These are phyloP conservation scores for Diaporthe sp. DNA, from an alignment of 2,329 filamentous ascomycete species.

Conservation along the genomic window DNA sequence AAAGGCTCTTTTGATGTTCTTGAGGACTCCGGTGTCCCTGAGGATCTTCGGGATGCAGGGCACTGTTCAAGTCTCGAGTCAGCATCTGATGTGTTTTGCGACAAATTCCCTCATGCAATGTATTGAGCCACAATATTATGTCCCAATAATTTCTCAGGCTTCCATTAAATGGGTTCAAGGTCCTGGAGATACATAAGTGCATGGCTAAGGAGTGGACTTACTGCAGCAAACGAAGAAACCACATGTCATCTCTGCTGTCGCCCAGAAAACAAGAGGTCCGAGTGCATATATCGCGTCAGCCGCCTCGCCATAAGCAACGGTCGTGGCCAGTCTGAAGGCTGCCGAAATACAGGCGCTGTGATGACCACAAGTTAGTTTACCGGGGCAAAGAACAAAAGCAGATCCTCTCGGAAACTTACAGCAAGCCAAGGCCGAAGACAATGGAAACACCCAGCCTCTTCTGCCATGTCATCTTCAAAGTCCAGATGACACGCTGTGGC, in stretches of 20 bases:
- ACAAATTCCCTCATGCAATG: background rate
- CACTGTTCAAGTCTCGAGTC: background rate
- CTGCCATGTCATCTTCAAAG: slow-evolving; percentile 43
- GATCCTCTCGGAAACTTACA: slow-evolving; percentile 40
- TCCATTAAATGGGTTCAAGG: background rate
- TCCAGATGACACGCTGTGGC: slow-evolving; percentile 49
- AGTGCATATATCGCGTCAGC: slow-evolving; percentile 49
- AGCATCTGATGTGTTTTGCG: background rate
- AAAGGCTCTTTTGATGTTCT: slow-evolving; percentile 37
- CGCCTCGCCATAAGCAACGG: slow-evolving; percentile 43
- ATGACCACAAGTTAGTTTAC: background rate
- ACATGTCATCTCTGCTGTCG: slow-evolving; percentile 55
- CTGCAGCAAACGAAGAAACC: slow-evolving; percentile 49
- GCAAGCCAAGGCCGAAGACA: slow-evolving; percentile 46
- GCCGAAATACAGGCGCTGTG: slow-evolving; percentile 53
- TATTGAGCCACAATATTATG: background rate
- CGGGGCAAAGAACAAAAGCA: background rate
- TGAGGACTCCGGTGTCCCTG: slow-evolving; percentile 35
- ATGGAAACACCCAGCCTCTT: slow-evolving; percentile 46
- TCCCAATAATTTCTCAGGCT: background rate
- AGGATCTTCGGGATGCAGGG: slow-evolving; percentile 35
- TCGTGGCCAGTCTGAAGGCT: slow-evolving; percentile 48
- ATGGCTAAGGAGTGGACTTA: background rate
- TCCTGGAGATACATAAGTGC: background rate
- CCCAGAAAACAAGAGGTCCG: slow-evolving; percentile 55